These are phyloP conservation scores for Botryotinia globosa DNA, from an alignment of 2,329 filamentous ascomycete genomes.

Conservation along the genomic window DNA sequence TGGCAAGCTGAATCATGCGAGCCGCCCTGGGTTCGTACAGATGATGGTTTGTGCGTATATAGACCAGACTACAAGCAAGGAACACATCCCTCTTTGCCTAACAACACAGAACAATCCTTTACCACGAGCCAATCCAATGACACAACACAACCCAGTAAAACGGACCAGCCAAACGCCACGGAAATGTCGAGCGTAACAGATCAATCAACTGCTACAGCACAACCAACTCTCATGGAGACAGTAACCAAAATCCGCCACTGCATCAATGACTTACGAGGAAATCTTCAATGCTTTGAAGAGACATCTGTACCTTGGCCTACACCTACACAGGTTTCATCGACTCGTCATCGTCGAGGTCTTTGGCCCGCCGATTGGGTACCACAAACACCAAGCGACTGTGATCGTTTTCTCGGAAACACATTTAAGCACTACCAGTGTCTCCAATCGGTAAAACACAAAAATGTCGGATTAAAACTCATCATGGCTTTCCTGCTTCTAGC, in stretches of 20 bases:
- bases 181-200: neutral
- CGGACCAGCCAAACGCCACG: neutral
- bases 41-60: neutral
- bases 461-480: slow-evolving; percentile 15
- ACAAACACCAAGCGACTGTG: slow-evolving; percentile 10
- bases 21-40: neutral
- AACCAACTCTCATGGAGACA: neutral
- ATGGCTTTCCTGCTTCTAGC: slow-evolving; percentile 3
- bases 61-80: neutral
- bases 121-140: neutral
- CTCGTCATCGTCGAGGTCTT: slow-evolving; percentile 1
- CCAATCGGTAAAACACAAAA: neutral
- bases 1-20: neutral
- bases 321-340: neutral
- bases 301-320: neutral
- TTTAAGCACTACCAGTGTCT: slow-evolving; percentile 8
- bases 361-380: slow-evolving; percentile 16
- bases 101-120: neutral
- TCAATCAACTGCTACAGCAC: neutral
- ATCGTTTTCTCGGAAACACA: neutral
- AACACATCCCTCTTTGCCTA: neutral
- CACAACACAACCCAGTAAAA: neutral
- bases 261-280: neutral
- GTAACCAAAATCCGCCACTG: neutral
- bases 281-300: neutral